Conservation (phyloP, 495 filamentous ascomycete species). For the Saxophila tyrrhenica region DNA sequence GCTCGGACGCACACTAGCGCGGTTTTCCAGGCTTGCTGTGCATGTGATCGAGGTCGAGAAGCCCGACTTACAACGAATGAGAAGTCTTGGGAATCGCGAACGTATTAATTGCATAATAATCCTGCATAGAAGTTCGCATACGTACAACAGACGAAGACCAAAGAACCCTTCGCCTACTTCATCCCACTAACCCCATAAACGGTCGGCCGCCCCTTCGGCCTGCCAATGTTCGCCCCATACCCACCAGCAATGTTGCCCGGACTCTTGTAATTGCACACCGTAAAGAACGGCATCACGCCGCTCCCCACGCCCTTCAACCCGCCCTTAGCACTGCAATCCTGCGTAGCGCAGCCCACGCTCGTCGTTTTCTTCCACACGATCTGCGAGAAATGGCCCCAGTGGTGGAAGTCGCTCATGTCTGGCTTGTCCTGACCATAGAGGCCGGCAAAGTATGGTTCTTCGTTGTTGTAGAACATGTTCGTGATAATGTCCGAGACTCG, state of each 20-base stretch:
- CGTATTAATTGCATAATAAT: too few relatives aligned
- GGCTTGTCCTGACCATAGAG: slow-evolving; percentile 34
- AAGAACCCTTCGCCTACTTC: too few relatives aligned
- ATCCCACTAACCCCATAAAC: background rate
- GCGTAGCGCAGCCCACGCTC: slow-evolving; percentile 61
- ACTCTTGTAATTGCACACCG: slow-evolving; percentile 74
- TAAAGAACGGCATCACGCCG: slow-evolving; percentile 47
- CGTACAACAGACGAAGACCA: too few relatives aligned
- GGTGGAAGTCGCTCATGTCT: slow-evolving; percentile 46
- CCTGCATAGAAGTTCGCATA: too few relatives aligned
- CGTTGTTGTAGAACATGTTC: slow-evolving; percentile 75
- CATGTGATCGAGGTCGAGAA: too few relatives aligned
- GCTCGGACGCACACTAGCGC: too few relatives aligned
- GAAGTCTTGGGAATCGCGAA: too few relatives aligned
- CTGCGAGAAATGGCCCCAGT: slow-evolving; percentile 83
- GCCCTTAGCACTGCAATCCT: slow-evolving; percentile 35
- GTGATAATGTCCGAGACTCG: slow-evolving; percentile 55
- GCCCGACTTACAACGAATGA: too few relatives aligned
- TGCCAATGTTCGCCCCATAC: background rate
- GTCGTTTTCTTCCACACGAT: slow-evolving; percentile 70
- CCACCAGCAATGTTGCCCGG: background rate
- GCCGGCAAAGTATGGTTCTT: slow-evolving; percentile 40
- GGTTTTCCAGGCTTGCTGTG: too few relatives aligned
- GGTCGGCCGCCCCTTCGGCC: background rate
- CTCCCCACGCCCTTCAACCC: slow-evolving; percentile 18